Conservation (phyloP, 2,329 filamentous ascomycete species). For the Diatrype stigma region DNA sequence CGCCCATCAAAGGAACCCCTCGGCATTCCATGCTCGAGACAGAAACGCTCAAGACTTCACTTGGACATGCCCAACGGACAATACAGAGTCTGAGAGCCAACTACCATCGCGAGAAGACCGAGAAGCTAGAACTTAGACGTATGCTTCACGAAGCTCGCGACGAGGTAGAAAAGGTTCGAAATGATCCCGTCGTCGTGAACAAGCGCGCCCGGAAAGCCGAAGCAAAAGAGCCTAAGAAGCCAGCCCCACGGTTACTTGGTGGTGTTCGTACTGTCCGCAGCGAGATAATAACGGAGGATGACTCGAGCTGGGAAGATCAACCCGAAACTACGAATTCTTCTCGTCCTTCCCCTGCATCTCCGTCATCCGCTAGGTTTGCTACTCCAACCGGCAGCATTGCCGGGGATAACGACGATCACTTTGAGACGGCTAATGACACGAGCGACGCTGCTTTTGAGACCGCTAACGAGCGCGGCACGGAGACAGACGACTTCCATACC, state of each 20-base stretch:
- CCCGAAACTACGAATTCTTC: conserved; percentile 51
- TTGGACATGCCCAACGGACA: conserved; percentile 91
- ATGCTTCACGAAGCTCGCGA: conserved; percentile 94
- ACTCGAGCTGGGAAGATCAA: conserved; percentile 89
- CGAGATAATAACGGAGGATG: conserved; percentile 75
- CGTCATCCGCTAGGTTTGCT: conserved; percentile 22
- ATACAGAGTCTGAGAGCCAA: conserved; percentile 94
- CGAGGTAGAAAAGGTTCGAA: conserved; percentile 72
- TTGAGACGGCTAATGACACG: conserved; percentile 78
- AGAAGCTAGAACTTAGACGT: conserved; percentile 92
- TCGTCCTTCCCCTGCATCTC: conserved; percentile 25
- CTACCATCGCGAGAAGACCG: conserved; percentile 95
- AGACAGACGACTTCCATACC: conserved; percentile 94
- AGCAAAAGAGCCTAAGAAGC: conserved; percentile 73
- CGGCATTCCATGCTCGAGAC: conserved; percentile 89
- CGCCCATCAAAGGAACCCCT: conserved; percentile 86
- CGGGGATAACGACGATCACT: conserved; percentile 60
- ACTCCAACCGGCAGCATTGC: conserved; percentile 28
- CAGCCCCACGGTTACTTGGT: conserved; percentile 66
- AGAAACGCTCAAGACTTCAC: conserved; percentile 89
- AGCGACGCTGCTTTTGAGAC: conserved; percentile 63
- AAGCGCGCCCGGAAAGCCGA: conserved; percentile 62
- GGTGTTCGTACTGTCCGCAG: conserved; percentile 68
- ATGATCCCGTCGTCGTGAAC: conserved; percentile 44
- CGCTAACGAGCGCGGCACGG: conserved; percentile 75